phyloP scores from a whole-genome alignment of 352 stramenopile species.

The Globisporangium cystogenes region DNA sequence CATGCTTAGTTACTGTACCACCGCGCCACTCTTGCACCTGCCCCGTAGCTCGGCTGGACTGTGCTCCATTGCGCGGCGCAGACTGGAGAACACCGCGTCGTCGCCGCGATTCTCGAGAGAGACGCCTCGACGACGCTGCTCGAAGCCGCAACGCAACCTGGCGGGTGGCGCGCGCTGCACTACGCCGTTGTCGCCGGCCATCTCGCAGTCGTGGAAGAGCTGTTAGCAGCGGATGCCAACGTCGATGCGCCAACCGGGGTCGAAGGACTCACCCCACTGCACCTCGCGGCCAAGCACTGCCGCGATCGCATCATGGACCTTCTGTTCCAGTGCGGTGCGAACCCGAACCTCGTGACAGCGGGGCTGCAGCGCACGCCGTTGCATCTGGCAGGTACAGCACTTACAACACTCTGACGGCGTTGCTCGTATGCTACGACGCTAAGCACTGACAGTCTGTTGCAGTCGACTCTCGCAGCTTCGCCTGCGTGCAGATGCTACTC shows the following conservation, averaged over 20 bases:
- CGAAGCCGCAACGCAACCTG: conserved; percentile 3
- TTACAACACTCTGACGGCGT: too few relatives aligned
- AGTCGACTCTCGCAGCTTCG: conserved; percentile 1
- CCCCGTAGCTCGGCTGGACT: conserved; percentile 5
- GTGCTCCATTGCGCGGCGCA: conserved; percentile 8
- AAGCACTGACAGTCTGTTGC: background rate
- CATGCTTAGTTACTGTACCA: too few relatives aligned
- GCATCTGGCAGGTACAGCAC: background rate
- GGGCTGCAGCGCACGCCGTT: conserved; percentile 3
- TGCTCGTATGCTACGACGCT: too few relatives aligned
- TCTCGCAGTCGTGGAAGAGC: conserved; percentile 4
- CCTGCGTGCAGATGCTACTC: conserved; percentile 5
- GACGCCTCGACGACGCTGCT: conserved; percentile 1
- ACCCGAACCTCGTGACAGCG: background rate
- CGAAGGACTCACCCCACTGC: conserved; percentile 6
- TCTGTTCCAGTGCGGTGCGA: conserved; percentile 6
- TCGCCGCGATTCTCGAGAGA: conserved; percentile 4
- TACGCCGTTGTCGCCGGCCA: conserved; percentile 3
- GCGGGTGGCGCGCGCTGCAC: conserved; percentile 12
- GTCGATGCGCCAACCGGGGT: conserved; percentile 1
- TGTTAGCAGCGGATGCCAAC: conserved; percentile 4
- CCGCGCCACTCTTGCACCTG: too few relatives aligned
- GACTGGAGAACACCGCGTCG: conserved; percentile 1
- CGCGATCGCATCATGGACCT: conserved; percentile 6
- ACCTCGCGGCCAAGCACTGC: background rate